Base-by-base conservation (phyloP, 805 yeast genomes). In the Metschnikowia kofuensis region DNA sequence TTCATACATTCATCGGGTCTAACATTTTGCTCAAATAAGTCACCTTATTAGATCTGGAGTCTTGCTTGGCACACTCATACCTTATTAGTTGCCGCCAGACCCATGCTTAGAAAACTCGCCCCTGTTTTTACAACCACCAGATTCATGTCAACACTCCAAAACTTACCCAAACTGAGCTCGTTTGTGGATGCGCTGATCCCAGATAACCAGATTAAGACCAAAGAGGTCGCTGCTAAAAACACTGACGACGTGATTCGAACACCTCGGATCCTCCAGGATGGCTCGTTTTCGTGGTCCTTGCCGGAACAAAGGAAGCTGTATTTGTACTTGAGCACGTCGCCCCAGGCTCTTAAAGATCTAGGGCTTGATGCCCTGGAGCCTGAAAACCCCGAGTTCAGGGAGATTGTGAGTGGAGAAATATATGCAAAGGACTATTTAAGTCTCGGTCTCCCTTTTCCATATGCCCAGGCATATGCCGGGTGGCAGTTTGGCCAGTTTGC, bases 401-500 rank as follows among this genome's bases (percentile, higher is more conserved):
- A 76, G 29, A 65, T 87, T 2, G 80, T 87, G 4, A 74, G 83
- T 48, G 97, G 97, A 1, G 71, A 79, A 36, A 52, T 60, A 27
- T 72, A 70, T 52, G 59, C 58, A 21, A 21, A 45, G 8, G 58
- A 67, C n/a, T 62, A 55, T 38, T 49, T 34, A 30, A 50, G 37
- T 31, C 49, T 36, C 47, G 64, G 45, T 2, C 62, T 57, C 42
- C 77, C 86, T 0, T 81, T 80, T 56, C 98, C 99, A 0, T 92
- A 87, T 66, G 81, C 97, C 11, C 91, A 87, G 65, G 88, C 92
- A 0, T 92, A 92, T 66, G 96, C 98, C 1, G 99, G 99, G 0
- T 89, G 85, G 76, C 99, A 92, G 62, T 92, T 94, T 72, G 98
- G 99, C 2, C 82, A 80, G 55, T 92, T 92, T 80, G 97, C 97